Base-by-base conservation (phyloP, 371 early-diverging fungal species). In the Circinella umbellata region DNA sequence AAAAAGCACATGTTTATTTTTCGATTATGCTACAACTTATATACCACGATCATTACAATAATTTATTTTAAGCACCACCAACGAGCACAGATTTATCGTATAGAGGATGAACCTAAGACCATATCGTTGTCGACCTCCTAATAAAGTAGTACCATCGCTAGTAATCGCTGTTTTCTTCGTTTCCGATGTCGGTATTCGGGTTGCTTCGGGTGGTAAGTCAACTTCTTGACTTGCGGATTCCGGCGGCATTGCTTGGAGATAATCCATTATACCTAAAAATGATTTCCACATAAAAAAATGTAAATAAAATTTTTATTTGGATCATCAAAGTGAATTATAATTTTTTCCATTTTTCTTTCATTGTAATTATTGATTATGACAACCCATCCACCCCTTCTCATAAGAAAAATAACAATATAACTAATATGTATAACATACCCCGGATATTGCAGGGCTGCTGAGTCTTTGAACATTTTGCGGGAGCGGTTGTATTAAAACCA, bases 361-460 rank as follows among this genome's bases (percentile, higher is more conserved):
- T 27, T 27, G 27, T 27, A 27, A 27, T 27, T 27, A 1, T 27
- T 27, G 27, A 27, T 27, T 27, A 27, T 27, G 27, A 27, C 27
- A 27, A 27, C 27, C 27, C 27, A 27, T 27, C 27, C 27, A 27
- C 27, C 27, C 27, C 27, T 27, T 27, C 27, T 27, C 27, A 27
- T 27, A 27, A 27, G 1, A 27, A 27, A 27, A 27, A 27, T 27
- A 27, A 27, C 2, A 27, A 27, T 27, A 27, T 1, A 27, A 27
- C 27, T 27, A 27, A 47, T 63, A 48, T 63, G 27, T 38, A 46
- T 27, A 47, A 20, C 51, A 51, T 66, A 66, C 66, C 57, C 38
- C 27, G 38, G 7, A 67, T 57, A 65, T 60, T 60, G 42, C 70
- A 70, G 7, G 70, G 20, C 39, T 70, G 18, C 15, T 66, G 65